A percentile compares a stretch with the other conserved stretches of the same genome.
phyloP scores from a whole-genome alignment of 2,329 filamentous ascomycete species.

The Fusarium buxicola region DNA sequence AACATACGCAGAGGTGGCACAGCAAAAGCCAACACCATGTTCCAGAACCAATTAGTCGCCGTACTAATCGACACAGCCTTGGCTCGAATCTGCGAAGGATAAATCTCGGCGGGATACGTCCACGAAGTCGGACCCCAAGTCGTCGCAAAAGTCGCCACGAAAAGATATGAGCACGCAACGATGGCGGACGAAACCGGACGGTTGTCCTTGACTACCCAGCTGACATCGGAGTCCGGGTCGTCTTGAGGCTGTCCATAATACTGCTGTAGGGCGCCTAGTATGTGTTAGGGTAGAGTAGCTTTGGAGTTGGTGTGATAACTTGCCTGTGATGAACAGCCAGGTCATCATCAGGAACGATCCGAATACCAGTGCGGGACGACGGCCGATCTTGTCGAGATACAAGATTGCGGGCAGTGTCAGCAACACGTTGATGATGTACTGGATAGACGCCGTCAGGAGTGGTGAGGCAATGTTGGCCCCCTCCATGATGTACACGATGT shows the following conservation, averaged over 20 bases:
- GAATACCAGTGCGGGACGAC: slow-evolving; percentile 66
- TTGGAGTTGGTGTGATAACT: background rate
- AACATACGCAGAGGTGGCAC: slow-evolving; percentile 61
- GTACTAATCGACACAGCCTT: slow-evolving; percentile 59
- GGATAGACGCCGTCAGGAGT: slow-evolving; percentile 69
- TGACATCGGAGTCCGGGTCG: slow-evolving; percentile 59
- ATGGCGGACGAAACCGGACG: slow-evolving; percentile 69
- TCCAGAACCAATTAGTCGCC: slow-evolving; percentile 51
- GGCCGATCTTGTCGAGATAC: slow-evolving; percentile 69
- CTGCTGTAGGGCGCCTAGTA: slow-evolving; percentile 66
- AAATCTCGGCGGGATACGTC: slow-evolving; percentile 62
- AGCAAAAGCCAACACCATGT: slow-evolving; percentile 50
- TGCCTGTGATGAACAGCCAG: slow-evolving; percentile 71
- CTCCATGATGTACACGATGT: slow-evolving; percentile 71
- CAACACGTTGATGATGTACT: slow-evolving; percentile 72
- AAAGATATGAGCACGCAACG: slow-evolving; percentile 71
- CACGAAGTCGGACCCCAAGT: slow-evolving; percentile 59
- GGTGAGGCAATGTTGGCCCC: slow-evolving; percentile 66
- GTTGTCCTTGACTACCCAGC: slow-evolving; percentile 67
- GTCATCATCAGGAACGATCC: slow-evolving; percentile 69
- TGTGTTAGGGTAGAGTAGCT: background rate
- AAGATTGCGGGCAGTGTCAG: slow-evolving; percentile 70
- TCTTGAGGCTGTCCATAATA: slow-evolving; percentile 63
- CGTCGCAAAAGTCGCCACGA: slow-evolving; percentile 60
- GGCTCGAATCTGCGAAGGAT: slow-evolving; percentile 55